These are phyloP conservation scores for Penicillium sumatraense DNA, from an alignment of 2,329 filamentous ascomycete species.

Conservation along the genomic window DNA sequence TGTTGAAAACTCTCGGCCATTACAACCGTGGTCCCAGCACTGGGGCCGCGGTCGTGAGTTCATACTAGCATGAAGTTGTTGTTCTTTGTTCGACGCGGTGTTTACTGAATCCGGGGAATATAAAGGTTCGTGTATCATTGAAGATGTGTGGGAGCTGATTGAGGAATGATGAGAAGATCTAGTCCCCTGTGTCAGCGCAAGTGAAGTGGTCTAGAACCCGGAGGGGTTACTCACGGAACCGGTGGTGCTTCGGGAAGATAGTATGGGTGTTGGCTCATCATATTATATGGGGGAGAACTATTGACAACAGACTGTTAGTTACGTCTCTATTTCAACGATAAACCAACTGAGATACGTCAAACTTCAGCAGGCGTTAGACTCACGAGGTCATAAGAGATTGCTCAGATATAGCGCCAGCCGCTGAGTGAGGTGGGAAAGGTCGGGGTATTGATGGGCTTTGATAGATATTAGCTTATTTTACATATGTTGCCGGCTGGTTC, in stretches of 20 bases:
- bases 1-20: slow-evolving; percentile 91
- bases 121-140: slow-evolving; percentile 28
- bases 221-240: slow-evolving; percentile 32
- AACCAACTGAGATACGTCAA: too few species aligned
- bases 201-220: too few species aligned
- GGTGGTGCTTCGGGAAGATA: slow-evolving; percentile 37
- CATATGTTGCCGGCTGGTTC: neutral
- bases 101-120: slow-evolving; percentile 34
- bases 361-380: slow-evolving; percentile 8
- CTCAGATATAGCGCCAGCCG: slow-evolving; percentile 9
- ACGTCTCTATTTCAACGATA: too few species aligned
- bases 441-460: slow-evolving; percentile 21
- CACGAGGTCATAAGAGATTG: slow-evolving; percentile 25
- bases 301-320: slow-evolving; percentile 11
- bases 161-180: slow-evolving; percentile 32
- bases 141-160: slow-evolving; percentile 31
- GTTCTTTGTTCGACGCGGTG: slow-evolving; percentile 40
- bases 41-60: slow-evolving; percentile 87
- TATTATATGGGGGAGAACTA: slow-evolving; percentile 39
- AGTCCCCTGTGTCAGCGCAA: slow-evolving; percentile 12
- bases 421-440: slow-evolving; percentile 20
- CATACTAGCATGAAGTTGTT: slow-evolving; percentile 69
- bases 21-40: slow-evolving; percentile 97
- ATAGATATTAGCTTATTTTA: slow-evolving; percentile 2
- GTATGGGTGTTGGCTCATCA: slow-evolving; percentile 40